Evolutionary conservation across 176 grass and related monocot species (phyloP), one percentile per base, ranked within the genome.

Genomic region (Aegilops umbellulata): DNA sequence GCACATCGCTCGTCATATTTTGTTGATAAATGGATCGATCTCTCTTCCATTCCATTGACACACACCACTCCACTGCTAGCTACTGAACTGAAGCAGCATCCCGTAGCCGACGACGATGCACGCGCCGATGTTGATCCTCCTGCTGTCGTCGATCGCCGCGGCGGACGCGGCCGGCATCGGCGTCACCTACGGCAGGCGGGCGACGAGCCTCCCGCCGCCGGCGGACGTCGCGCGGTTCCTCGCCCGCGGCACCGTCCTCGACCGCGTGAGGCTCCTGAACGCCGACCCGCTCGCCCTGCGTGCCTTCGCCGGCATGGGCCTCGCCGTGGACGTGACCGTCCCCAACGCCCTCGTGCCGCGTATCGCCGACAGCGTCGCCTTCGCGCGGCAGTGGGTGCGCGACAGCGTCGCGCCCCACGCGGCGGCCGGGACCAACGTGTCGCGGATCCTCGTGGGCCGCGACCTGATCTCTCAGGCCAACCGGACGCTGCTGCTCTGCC

Each of bases 211-310:
- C 20, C 95, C 91, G 23, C 32, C 89, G 5, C 89, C 89, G 6
- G 78, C 53, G 26, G 82, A 93, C 80, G 93, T 97, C 2, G 87
- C 87, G 35, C 83, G 82, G 65, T 95, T 97, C 87, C 89, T 97
- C 27, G 65, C 91, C 39, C 82, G 80, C 51, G 86, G 76, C 81
- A 98, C 95, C 16, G 47, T 90, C 57, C 58, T 95, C 19, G 93
- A 95, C 82, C 88, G 93, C 61, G 91, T 95, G 42, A 87, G 89
- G 81, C 80, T 98, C 15, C 69, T 92, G 10, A 92, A 94, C 84
- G 76, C 89, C 10, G 87, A 98, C 73, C 85, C 87, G 17, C 4
- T 38, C 47, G 69, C 82, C 29, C 24, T 98, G 24, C 83, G 38
- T 6, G 95, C 89, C n/a, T 93, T 94, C 76, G 95, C 91, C 55